Evolutionary conservation across 306 rosid species (phyloP).

Genomic region (Vigna trinervia): DNA sequence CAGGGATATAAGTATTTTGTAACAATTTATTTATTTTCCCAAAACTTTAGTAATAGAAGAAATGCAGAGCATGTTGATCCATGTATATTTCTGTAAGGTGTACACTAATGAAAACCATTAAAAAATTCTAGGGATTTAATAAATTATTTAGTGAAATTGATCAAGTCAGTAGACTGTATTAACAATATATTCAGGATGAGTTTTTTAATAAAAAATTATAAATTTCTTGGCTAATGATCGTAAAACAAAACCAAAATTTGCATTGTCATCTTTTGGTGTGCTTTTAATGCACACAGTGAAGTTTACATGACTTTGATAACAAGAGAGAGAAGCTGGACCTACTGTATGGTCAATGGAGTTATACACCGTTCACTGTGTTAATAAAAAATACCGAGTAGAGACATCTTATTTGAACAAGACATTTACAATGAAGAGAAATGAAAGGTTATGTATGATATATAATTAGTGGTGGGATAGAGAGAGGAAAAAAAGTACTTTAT

Average conservation of each 20-base stretch:
- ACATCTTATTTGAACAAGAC: background rate
- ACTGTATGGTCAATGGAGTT: background rate
- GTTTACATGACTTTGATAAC: background rate
- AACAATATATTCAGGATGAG: background rate
- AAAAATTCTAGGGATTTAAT: background rate
- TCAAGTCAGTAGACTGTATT: background rate
- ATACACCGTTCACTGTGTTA: background rate
- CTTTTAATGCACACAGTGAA: background rate
- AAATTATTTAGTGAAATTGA: background rate
- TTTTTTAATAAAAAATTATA: background rate
- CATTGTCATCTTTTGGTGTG: background rate
- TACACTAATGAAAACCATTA: background rate
- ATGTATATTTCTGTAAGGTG: background rate
- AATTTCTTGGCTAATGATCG: background rate
- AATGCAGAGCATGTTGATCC: no score
- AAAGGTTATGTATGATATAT: no score
- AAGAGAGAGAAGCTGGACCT: background rate
- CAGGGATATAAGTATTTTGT: background rate
- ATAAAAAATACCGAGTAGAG: background rate
- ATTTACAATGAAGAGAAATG: no score
- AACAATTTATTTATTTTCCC: no score
- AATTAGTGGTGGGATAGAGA: no score
- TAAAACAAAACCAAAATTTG: background rate
- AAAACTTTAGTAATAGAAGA: no score
- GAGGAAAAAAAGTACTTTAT: no score